Evolutionary conservation across 805 yeast species (phyloP).

Genomic region (Pichia californica): DNA sequence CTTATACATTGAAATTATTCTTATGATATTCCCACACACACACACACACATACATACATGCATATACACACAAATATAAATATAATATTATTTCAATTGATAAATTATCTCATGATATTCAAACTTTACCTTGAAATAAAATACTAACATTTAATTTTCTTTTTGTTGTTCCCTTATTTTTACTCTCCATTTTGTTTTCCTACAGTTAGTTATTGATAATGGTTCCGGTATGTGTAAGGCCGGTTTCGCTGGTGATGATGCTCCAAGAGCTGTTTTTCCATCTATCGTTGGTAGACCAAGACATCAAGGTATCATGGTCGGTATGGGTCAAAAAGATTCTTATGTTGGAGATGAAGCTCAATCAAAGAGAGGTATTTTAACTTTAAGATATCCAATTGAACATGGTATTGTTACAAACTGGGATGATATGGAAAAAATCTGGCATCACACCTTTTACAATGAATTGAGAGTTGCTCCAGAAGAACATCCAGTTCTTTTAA

Average conservation of each 20-base stretch:
- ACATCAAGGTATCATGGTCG: constrained; percentile 99
- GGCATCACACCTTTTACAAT: constrained; percentile 99
- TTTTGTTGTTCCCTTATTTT: neutral
- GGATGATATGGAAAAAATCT: constrained; percentile 99
- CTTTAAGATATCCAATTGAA: constrained; percentile 98
- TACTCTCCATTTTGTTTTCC: constrained; percentile 6
- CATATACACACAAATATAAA: too few relatives aligned
- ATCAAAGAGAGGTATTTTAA: constrained; percentile 99
- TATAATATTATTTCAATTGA: too few relatives aligned
- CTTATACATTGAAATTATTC: too few relatives aligned
- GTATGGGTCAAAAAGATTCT: constrained; percentile 99
- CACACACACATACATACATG: too few relatives aligned
- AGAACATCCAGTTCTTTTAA: constrained; percentile 98
- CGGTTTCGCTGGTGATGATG: constrained; percentile 99
- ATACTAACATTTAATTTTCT: constrained; percentile 4
- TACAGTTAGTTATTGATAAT: constrained; percentile 83
- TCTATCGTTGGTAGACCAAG: constrained; percentile 99
- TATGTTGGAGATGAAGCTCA: constrained; percentile 99
- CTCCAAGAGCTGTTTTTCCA: constrained; percentile 99
- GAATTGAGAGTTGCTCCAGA: constrained; percentile 99
- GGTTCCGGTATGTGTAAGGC: constrained; percentile 99
- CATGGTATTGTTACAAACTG: constrained; percentile 99
- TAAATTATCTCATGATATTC: too few relatives aligned
- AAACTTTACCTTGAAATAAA: neutral
- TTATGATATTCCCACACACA: too few relatives aligned